These are phyloP conservation scores for Musa beccarii DNA, from an alignment of 176 grass and related monocot genomes.

Conservation along the genomic window DNA sequence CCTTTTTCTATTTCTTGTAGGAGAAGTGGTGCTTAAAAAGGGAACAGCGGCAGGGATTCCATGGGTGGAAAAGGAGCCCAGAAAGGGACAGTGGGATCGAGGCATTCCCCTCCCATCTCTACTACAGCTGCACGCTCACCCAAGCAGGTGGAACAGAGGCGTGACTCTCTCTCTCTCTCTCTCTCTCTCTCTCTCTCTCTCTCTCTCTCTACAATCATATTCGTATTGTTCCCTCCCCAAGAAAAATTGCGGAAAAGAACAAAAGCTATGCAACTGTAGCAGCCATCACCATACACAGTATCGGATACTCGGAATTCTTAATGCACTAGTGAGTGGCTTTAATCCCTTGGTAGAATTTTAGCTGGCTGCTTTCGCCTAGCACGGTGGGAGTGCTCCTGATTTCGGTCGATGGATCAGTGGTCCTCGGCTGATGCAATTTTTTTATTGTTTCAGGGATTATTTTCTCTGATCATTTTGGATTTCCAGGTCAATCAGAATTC, in stretches of 20 bases:
- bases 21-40: slow-evolving; percentile 9
- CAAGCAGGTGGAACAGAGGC: not conserved
- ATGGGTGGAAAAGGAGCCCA: slow-evolving; percentile 12
- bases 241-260: not conserved
- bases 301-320: not conserved
- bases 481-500: too few species aligned
- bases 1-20: not conserved
- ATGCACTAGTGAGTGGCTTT: not conserved
- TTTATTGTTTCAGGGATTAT: too few species aligned
- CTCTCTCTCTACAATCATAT: not conserved
- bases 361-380: too few species aligned
- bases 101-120: not conserved
- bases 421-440: too few species aligned
- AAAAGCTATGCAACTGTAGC: not conserved
- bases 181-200: not conserved
- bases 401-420: too few species aligned
- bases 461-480: too few species aligned
- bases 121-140: not conserved
- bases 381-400: too few species aligned
- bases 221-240: not conserved
- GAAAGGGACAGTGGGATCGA: slow-evolving; percentile 7
- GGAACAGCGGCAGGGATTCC: not conserved
- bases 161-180: not conserved
- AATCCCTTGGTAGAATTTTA: not conserved
- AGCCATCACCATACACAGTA: not conserved